Conservation (phyloP, 495 filamentous ascomycete species). For the Aspergillus conjunctus region DNA sequence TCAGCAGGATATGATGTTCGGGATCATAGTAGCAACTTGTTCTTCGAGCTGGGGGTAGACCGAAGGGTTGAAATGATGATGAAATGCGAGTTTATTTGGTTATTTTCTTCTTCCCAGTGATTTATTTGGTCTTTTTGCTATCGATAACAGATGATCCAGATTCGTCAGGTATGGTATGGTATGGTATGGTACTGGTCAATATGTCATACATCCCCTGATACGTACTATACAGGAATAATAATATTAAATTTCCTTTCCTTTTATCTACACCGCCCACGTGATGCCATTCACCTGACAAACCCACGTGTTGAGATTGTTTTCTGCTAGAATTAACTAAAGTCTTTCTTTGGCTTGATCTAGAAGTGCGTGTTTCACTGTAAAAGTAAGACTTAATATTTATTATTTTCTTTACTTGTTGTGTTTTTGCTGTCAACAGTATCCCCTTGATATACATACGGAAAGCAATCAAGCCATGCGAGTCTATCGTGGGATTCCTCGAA, state of each 20-base stretch:
- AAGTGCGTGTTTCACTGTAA: conserved; percentile 2
- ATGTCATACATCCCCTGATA: not conserved
- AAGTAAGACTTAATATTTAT: not conserved
- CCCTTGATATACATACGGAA: not conserved
- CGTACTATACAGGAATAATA: too few species aligned
- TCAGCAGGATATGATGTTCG: not conserved
- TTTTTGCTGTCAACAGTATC: not conserved
- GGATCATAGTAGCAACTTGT: conserved; percentile 11
- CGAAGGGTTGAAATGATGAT: not conserved
- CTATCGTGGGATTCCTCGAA: conserved; percentile 5
- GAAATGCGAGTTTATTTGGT: not conserved
- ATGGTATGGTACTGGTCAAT: conserved; percentile 3
- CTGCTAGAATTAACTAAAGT: conserved; percentile 8
- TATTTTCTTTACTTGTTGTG: conserved; percentile 6
- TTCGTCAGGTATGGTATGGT: conserved; percentile 1
- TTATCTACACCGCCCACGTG: conserved; percentile 15
- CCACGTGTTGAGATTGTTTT: conserved; percentile 14
- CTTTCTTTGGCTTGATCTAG: conserved; percentile 6
- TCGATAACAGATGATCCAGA: conserved; percentile 14
- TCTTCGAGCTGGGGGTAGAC: too few species aligned
- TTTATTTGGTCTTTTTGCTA: conserved; percentile 23
- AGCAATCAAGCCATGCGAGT: conserved; percentile 5
- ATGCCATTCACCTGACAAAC: not conserved
- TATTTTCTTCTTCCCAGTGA: conserved; percentile 4
- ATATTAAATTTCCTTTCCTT: too few species aligned